Base-by-base conservation (phyloP, 2,329 filamentous ascomycete genomes). In the Alternaria arbusti region DNA sequence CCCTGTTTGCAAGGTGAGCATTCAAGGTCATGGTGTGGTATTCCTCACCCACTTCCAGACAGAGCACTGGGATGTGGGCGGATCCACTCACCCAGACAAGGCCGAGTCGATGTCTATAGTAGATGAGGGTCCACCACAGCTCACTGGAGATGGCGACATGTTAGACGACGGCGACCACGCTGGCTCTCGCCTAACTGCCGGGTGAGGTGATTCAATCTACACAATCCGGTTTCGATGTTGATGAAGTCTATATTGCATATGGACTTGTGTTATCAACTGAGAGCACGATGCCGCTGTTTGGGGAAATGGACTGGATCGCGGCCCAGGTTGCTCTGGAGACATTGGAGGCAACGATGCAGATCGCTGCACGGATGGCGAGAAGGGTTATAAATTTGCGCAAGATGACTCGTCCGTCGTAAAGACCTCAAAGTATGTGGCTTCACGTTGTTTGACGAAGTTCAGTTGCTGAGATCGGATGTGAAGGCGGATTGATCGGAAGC, bases 201-300 rank as follows among this genome's bases (percentile, higher is more conserved):
- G n/a, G 0, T 17, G 9, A 40, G 15, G 9, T 40, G n/a, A 1
- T 0, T 0, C n/a, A 1, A 40, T 10, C 15, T 0, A 0, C n/a
- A 40, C 11, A 0, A 5, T 17, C n/a, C 4, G 7, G 15, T 17
- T 40, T n/a, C n/a, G 9, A 40, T 1, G 0, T 40, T 0, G 0
- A 3, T 3, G 36, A 17, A 40, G 5, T 40, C 4, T 17, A 3
- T 6, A 17, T 40, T 0, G 1, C 43, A 1, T n/a, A 45, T 22
- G 20, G 6, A 22, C 17, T 45, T 3, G 0, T 22, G 1, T 22
- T 13, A 45, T 22, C 11, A 22, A 0, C 0, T 0, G 8, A 45
- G 3, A 45, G 43, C 11, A 51, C 7, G n/a, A 22, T 13, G 17
- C 17, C 26, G 12, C 26, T 30, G 11, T 51, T 17, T 32, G 3